Percentiles rank a stretch among this genome's conserved stretches.
Evolutionary conservation across 2,329 filamentous ascomycete genomes (phyloP).

Genomic region (Rhynchosporium agropyri): DNA sequence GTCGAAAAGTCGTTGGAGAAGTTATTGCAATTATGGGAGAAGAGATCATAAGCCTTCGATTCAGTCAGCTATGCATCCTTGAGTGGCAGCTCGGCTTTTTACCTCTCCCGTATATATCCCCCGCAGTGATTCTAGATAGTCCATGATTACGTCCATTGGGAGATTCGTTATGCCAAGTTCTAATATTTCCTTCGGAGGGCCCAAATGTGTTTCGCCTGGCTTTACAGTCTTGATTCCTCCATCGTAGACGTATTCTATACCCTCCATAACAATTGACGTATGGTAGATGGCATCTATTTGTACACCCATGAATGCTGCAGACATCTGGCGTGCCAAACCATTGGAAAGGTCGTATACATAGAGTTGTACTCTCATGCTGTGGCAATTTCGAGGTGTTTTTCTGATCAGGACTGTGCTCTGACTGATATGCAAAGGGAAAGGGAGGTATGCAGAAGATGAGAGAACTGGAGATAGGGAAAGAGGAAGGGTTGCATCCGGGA

Average conservation of each 20-base stretch:
- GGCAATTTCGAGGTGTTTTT: constrained; percentile 8
- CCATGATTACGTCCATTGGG: constrained; percentile 77
- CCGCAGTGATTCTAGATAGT: constrained; percentile 84
- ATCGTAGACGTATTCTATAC: constrained; percentile 90
- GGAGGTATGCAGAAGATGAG: no score
- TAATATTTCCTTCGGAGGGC: constrained; percentile 76
- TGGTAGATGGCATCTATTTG: constrained; percentile 94
- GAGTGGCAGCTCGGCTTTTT: constrained; percentile 21
- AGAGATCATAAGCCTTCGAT: constrained; percentile 76
- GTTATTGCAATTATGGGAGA: constrained; percentile 94
- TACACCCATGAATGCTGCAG: constrained; percentile 58
- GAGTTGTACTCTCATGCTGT: constrained; percentile 71
- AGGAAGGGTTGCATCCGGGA: not conserved
- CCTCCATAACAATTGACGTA: constrained; percentile 82
- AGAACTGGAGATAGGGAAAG: not conserved
- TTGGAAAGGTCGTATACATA: constrained; percentile 78
- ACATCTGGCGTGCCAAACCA: constrained; percentile 55
- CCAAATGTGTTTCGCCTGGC: constrained; percentile 85
- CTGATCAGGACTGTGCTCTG: not conserved
- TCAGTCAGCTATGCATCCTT: not conserved
- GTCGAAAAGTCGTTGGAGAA: constrained; percentile 92
- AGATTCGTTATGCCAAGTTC: constrained; percentile 76
- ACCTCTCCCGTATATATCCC: constrained; percentile 81
- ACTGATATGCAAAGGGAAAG: constrained; percentile 3
- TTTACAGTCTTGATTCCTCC: constrained; percentile 80